Conservation (phyloP, 2,329 filamentous ascomycete species). For the Monilinia aucupariae region DNA sequence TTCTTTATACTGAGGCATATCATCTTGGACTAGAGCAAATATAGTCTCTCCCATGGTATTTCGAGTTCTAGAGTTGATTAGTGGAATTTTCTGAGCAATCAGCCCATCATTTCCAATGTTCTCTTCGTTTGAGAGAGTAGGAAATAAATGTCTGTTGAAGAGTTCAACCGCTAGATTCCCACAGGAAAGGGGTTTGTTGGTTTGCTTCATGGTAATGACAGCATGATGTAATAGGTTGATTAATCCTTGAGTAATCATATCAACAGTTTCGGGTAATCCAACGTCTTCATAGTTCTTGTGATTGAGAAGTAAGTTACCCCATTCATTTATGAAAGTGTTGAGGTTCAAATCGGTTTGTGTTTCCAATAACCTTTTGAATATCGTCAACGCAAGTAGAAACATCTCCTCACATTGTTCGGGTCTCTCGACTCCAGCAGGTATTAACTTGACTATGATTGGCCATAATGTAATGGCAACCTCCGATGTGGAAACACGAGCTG, state of each 20-base stretch:
- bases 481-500: constrained; percentile 33
- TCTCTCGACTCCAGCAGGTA: constrained; percentile 24
- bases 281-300: constrained; percentile 41
- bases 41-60: constrained; percentile 57
- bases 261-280: constrained; percentile 32
- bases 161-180: constrained; percentile 45
- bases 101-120: constrained; percentile 26
- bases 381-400: constrained; percentile 39
- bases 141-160: constrained; percentile 63
- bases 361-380: constrained; percentile 41
- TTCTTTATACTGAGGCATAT: constrained; percentile 43
- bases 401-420: constrained; percentile 33
- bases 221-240: constrained; percentile 37
- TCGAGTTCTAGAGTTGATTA: constrained; percentile 52
- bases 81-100: constrained; percentile 39
- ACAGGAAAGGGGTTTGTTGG: constrained; percentile 27
- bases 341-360: constrained; percentile 27
- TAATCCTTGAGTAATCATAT: constrained; percentile 36
- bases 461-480: constrained; percentile 45
- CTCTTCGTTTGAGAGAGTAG: constrained; percentile 41
- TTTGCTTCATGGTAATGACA: constrained; percentile 29
- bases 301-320: constrained; percentile 36
- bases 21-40: constrained; percentile 49
- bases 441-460: constrained; percentile 36
- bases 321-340: constrained; percentile 30